Conservation (phyloP, 352 stramenopile genomes). For the Pythium folliculosum region DNA sequence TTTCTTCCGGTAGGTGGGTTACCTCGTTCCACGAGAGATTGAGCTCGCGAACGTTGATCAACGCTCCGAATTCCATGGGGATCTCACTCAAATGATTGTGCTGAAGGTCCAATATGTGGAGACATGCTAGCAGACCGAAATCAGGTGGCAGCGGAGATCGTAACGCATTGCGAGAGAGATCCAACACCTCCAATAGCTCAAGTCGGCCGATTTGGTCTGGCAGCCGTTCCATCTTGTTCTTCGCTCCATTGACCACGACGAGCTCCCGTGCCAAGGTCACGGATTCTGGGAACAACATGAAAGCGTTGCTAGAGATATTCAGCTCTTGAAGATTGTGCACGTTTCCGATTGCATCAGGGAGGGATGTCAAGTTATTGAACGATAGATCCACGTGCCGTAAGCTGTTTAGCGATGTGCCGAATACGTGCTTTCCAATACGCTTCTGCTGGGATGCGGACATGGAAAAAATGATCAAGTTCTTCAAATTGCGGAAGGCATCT, state of each 20-base stretch:
- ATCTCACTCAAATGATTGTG: constrained; percentile 44
- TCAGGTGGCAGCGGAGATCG: constrained; percentile 37
- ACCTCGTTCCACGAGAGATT: constrained; percentile 69
- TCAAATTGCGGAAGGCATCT: constrained; percentile 43
- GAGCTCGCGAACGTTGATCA: constrained; percentile 51
- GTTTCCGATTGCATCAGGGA: constrained; percentile 29
- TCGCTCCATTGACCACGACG: constrained; percentile 20
- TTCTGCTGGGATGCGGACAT: constrained; percentile 52
- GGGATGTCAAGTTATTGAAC: constrained; percentile 43
- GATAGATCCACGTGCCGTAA: constrained; percentile 46
- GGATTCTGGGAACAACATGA: constrained; percentile 14
- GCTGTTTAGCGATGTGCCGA: constrained; percentile 34
- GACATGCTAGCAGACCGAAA: constrained; percentile 40
- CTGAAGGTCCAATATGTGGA: constrained; percentile 39
- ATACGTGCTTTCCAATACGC: constrained; percentile 49
- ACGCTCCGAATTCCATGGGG: constrained; percentile 54
- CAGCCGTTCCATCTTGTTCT: constrained; percentile 30
- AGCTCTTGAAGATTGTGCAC: constrained; percentile 23
- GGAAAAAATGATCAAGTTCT: constrained; percentile 39
- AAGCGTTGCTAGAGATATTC: constrained; percentile 20
- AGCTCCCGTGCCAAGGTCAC: constrained; percentile 22
- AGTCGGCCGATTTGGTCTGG: constrained; percentile 43
- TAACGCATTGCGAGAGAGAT: constrained; percentile 57
- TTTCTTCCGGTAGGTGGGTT: constrained; percentile 48
- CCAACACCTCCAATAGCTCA: constrained; percentile 43